Base-by-base conservation (phyloP, 2,329 filamentous ascomycete genomes). In the Akanthomyces dipterigenus region DNA sequence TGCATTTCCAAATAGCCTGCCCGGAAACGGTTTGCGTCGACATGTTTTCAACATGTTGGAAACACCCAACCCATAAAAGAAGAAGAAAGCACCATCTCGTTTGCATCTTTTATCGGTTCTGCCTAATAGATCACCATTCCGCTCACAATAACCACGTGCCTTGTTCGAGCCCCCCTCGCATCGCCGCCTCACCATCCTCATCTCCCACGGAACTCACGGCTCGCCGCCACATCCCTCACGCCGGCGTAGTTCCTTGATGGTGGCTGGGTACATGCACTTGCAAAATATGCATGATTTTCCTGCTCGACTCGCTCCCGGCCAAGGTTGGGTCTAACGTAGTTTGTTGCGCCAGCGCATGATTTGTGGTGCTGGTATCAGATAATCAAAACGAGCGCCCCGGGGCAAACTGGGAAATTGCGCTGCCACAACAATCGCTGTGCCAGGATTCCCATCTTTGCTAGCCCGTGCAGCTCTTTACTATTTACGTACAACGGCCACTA, bases 1-100 rank as follows among this genome's bases (percentile, higher is more conserved):
- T 48, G 55, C 34, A 57, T 31, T n/a, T 38, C 14, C 20, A 26
- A 22, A 16, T 28, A 18, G 31, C 26, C 24, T 40, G 55, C 55
- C 55, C 55, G 55, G 43, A 57, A 57, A 38, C 55, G 55, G 49
- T 57, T 43, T 28, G 34, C 22, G n/a, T 26, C 40, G n/a, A 36
- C 18, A 26, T 57, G 42, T 26, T 56, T 48, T 48, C 54, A 56
- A 28, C 54, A 48, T 46, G 40, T 34, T 34, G 31, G 31, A 11
- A 7, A 34, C 8, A 11, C 31, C 4, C 31, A 34, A 11, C 4
- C 31, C 11, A 38, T n/a, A n/a, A n/a, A n/a, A n/a, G n/a, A n/a
- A n/a, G n/a, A n/a, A n/a, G n/a, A 38, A 38, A n/a, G 7, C 9
- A 16, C 40, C 40, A n/a, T 43, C 16, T 20, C 9, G 18, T 8